Conservation (phyloP, 192 early-diverging fungal genomes). For the Cladochytrium replicatum region DNA sequence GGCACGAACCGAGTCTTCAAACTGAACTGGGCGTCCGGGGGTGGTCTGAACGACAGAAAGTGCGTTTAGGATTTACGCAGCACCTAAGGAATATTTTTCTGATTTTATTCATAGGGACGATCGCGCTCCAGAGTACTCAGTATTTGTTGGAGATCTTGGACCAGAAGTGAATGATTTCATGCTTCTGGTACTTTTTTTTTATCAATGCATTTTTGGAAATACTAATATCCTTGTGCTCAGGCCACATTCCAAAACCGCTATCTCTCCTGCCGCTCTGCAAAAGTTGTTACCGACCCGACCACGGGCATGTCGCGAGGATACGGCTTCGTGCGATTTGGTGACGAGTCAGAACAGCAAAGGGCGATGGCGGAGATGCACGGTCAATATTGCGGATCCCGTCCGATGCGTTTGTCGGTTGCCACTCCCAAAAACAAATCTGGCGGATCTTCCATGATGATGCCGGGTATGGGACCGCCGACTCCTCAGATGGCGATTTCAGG, state of each 20-base stretch:
- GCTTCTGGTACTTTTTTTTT: conserved; percentile 50
- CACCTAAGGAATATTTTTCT: neutral
- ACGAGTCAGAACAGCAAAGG: conserved; percentile 78
- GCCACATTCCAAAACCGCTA: conserved; percentile 78
- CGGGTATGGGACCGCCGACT: no score
- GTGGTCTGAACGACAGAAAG: conserved; percentile 49
- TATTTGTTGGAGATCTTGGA: conserved; percentile 95
- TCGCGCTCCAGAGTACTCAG: conserved; percentile 68
- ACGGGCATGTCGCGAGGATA: conserved; percentile 77
- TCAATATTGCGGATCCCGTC: conserved; percentile 62
- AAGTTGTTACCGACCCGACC: conserved; percentile 82
- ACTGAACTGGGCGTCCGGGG: conserved; percentile 94
- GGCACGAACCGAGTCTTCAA: conserved; percentile 72
- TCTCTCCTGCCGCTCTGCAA: conserved; percentile 76
- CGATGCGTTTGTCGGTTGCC: conserved; percentile 82
- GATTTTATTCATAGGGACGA: no score
- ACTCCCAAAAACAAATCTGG: conserved; percentile 50
- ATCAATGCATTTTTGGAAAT: conserved; percentile 2
- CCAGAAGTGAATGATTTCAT: conserved; percentile 79
- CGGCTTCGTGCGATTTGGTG: conserved; percentile 88
- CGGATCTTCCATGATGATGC: neutral
- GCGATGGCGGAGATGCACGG: conserved; percentile 90
- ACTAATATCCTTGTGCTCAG: conserved; percentile 34
- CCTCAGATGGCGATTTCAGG: no score
- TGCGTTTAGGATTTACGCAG: conserved; percentile 20